Base-by-base conservation (phyloP, 2,329 filamentous ascomycete species). In the Exophiala phaeomuriformis region DNA sequence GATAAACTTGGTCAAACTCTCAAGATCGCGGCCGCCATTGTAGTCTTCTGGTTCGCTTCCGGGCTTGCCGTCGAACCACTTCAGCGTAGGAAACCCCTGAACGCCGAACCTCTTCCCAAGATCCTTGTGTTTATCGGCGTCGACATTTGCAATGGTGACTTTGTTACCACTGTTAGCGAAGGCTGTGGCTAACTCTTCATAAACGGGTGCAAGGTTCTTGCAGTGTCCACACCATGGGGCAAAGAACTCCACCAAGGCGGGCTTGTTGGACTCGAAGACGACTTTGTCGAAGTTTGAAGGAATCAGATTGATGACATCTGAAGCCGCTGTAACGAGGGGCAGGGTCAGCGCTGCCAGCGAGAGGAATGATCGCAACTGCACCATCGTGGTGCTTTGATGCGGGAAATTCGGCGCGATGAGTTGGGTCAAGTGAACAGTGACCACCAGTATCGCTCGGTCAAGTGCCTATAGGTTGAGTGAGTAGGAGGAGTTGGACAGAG, bases 211-310 rank as follows among this genome's bases (percentile, higher is more conserved):
- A 33, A 98, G 86, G 67, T 77, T 95, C 81, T 97, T 97, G 88
- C 93, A 98, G 79, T 98, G 93, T 32, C 93, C 94, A 68, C 93
- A 98, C 93, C 93, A 98, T 28, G 91, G 90, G 33, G 93, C 93
- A 68, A 95, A 97, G 81, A 98, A 98, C 72, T 97, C 90, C 64
- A 97, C 90, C 29, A 98, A 84, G 0, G 93, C 90, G 41, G 93
- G 91, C 77, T 95, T 97, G 72, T 90, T 90, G 43, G 88, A 91
- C 70, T 94, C 83, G 56, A 95, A 79, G 60, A 95, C 89, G 51
- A 95, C 78, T 45, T 85, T 75, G 76, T 97, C 91, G 71, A 98
- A 98, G 77, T 96, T 98, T 65, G 77, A 76, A 52, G 91, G 90
- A 56, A 86, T 83, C 57, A 98, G 84, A 71, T 97, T 91, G 64